Conservation (phyloP, 1,284 basidiomycete genomes). For the Trametes polyzona region DNA sequence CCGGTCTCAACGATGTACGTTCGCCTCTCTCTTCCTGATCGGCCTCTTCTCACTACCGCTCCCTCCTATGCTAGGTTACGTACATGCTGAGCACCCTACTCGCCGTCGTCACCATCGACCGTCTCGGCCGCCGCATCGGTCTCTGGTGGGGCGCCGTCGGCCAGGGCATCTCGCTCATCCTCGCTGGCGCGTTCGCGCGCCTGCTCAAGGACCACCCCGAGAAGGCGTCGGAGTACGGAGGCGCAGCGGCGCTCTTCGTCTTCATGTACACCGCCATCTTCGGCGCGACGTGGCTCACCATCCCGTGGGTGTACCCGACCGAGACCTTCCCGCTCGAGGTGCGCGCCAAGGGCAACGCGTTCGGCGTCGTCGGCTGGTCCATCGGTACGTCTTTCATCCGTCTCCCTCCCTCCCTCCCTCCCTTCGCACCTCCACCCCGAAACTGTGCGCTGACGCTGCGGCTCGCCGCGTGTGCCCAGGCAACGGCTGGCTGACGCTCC, state of each 20-base stretch:
- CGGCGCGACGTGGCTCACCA: conserved; percentile 62
- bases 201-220: conserved; percentile 48
- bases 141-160: conserved; percentile 50
- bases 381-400: conserved; percentile 44
- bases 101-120: conserved; percentile 51
- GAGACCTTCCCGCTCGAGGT: conserved; percentile 69
- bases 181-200: conserved; percentile 49
- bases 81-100: conserved; percentile 50
- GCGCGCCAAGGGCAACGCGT: conserved; percentile 57
- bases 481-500: conserved; percentile 39
- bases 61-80: conserved; percentile 39
- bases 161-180: conserved; percentile 43
- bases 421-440: too few species aligned
- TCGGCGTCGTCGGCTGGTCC: conserved; percentile 58
- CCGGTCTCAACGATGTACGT: conserved; percentile 49
- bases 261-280: conserved; percentile 52
- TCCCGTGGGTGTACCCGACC: conserved; percentile 49
- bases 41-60: not conserved
- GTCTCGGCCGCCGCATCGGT: conserved; percentile 51
- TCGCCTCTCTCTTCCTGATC: not conserved
- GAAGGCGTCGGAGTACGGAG: conserved; percentile 47
- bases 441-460: not conserved
- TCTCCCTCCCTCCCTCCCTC: not conserved
- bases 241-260: conserved; percentile 51
- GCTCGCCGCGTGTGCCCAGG: conserved; percentile 8